Evolutionary conservation across 441 rosid genomes (phyloP).

Genomic region (Macaranga tanarius): DNA sequence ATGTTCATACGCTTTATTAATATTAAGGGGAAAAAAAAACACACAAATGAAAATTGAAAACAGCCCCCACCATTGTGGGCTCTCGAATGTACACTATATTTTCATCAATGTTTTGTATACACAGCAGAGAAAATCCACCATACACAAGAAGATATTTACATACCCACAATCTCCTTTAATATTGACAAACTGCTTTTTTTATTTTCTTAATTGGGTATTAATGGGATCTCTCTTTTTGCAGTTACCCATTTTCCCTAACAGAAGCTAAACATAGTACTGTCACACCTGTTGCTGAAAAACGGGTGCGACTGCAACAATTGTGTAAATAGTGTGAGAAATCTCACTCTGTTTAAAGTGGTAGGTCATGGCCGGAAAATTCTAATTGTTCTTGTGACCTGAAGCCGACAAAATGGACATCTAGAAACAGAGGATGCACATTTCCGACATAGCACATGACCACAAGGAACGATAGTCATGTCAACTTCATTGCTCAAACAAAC

Average conservation of each 20-base stretch:
- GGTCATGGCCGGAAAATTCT: slow-evolving; percentile 69
- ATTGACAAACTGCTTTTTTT: not conserved
- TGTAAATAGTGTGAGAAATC: not conserved
- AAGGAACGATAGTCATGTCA: slow-evolving; percentile 74
- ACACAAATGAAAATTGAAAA: too few species aligned
- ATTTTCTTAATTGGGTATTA: not conserved
- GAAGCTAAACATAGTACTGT: not conserved
- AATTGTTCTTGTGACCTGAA: slow-evolving; percentile 63
- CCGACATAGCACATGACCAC: slow-evolving; percentile 91
- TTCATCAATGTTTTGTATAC: not conserved
- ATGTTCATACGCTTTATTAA: too few species aligned
- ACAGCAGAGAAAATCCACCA: not conserved
- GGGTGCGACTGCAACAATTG: not conserved
- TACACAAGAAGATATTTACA: not conserved
- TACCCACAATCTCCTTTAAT: not conserved
- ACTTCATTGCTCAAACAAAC: slow-evolving; percentile 88
- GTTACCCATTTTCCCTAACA: not conserved
- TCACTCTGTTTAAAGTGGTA: not conserved
- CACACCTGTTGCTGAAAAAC: not conserved
- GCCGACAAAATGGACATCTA: slow-evolving; percentile 89
- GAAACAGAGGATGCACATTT: slow-evolving; percentile 85
- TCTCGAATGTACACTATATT: too few species aligned
- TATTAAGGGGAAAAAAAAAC: too few species aligned
- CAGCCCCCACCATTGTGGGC: too few species aligned
- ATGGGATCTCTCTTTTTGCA: not conserved